Base-by-base conservation (phyloP, 2,329 filamentous ascomycete genomes). In the Rhynchosporium secalis region DNA sequence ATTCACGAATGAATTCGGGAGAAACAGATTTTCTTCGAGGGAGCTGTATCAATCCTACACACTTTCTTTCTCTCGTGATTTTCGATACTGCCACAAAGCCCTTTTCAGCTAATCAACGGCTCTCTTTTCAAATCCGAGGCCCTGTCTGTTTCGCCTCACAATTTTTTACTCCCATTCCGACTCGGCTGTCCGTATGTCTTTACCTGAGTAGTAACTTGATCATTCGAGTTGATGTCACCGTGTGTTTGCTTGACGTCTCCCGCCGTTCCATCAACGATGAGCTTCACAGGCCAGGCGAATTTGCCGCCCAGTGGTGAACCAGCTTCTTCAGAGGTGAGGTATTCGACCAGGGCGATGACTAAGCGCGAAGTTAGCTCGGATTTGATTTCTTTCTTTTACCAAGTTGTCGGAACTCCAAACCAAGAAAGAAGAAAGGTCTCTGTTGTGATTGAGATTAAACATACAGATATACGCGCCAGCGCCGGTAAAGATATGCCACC, bases 401-500 rank as follows among this genome's bases (percentile, higher is more conserved):
- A 20, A 20, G 20, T 20, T 20, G 20, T 20, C 20, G 20, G 20
- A 20, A 20, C 20, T 20, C 20, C 20, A 20, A 20, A 20, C 1
- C 20, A 20, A 20, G 20, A 20, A 20, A 20, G 20, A 20, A 20
- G 20, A 20, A 20, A 20, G 20, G 20, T 20, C 20, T 20, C 20
- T 20, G 20, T 20, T 20, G 20, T 20, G 20, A 20, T 20, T 20
- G 20, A 20, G 20, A 20, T 45, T n/a, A n/a, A 26, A 70, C 68
- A 9, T 61, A 73, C 70, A 72, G 15, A 72, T 72, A 66, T 73
- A 73, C 47, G 83, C 83, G 0, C 82, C 80, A 26, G 83, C 74
- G 0, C 82, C 85, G 0, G 84, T 87, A 31, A 86, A 73, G 15
- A 87, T 73, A 67, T 87, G 85, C 85, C 85, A 87, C 85, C 84